Base-by-base conservation (phyloP, 306 rosid genomes). In the Glycine tomentella region DNA sequence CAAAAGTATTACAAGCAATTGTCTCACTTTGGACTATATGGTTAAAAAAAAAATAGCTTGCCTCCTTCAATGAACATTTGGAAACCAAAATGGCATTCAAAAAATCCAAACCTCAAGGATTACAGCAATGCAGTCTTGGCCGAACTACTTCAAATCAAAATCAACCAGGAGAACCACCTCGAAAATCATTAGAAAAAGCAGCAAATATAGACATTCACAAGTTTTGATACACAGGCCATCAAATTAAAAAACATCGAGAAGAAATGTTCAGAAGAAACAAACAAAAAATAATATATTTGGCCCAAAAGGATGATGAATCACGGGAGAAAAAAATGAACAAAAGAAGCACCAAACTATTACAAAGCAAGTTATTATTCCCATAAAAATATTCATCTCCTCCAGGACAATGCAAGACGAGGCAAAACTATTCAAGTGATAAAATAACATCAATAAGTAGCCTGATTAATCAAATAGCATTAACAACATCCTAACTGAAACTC, bases 111-210 rank as follows among this genome's bases (percentile, higher is more conserved):
- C 69, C 52, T 81, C 63, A 17, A 44, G 68, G 76, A 72, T 33
- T 50, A 49, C 67, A 42, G 83, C 80, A 77, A 77, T 3, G 33
- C 34, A 7, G 36, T 77, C 40, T 46, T 76, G 74, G 81, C 52
- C 34, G 45, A 76, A 31, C 75, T 53, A 85, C 85, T 64, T 72
- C 76, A 46, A n/a, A 56, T 71, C 5, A 12, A n/a, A 71, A 64
- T 36, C 48, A 56, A 78, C 78, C 76, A 55, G 69, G 75, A 34
- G 71, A 76, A 65, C 55, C 88, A 66, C 83, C 85, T 81, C 80
- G 34, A 81, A 57, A 66, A 57, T 65, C 80, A 85, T 85, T 81
- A 72, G 83, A 57, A 84, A 76, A n/a, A 71, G 73, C 83, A 81
- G 55, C 51, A 72, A 64, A 52, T 49, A 76, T 57, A 59, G 81